Evolutionary conservation across 2,329 filamentous ascomycete genomes (phyloP).

Genomic region (Cordyceps cicadae): DNA sequence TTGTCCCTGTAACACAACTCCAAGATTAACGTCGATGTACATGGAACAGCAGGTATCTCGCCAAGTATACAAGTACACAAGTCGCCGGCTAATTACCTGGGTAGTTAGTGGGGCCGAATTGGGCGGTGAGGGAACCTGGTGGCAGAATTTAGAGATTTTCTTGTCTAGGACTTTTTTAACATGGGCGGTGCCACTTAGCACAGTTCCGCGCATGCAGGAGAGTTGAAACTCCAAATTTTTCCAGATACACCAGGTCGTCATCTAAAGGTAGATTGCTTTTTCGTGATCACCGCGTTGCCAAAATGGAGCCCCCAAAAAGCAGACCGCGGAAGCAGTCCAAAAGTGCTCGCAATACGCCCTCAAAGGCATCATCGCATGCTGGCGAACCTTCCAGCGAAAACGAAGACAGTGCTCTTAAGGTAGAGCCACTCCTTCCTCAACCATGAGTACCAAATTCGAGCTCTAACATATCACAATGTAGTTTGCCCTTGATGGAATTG

Average conservation of each 20-base stretch:
- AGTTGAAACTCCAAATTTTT: background rate
- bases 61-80: background rate
- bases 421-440: background rate
- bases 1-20: too few species aligned
- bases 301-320: background rate
- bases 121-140: constrained; percentile 10
- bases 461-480: constrained; percentile 18
- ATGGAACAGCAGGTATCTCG: too few species aligned
- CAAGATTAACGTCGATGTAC: too few species aligned
- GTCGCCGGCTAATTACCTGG: too few species aligned
- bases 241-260: background rate
- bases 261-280: too few species aligned
- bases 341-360: background rate
- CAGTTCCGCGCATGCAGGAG: background rate
- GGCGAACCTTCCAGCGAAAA: constrained; percentile 12
- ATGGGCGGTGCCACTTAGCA: background rate
- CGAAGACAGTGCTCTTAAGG: constrained; percentile 1
- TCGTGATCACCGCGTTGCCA: background rate
- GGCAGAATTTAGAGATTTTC: constrained; percentile 14
- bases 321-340: background rate
- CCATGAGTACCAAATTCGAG: background rate
- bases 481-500: constrained; percentile 47
- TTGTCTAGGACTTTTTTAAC: background rate
- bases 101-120: background rate
- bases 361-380: background rate